Percentiles rank a stretch among this genome's conserved stretches.
Conservation (phyloP, 2,329 filamentous ascomycete genomes). For the Pseudogymnoascus destructans region DNA sequence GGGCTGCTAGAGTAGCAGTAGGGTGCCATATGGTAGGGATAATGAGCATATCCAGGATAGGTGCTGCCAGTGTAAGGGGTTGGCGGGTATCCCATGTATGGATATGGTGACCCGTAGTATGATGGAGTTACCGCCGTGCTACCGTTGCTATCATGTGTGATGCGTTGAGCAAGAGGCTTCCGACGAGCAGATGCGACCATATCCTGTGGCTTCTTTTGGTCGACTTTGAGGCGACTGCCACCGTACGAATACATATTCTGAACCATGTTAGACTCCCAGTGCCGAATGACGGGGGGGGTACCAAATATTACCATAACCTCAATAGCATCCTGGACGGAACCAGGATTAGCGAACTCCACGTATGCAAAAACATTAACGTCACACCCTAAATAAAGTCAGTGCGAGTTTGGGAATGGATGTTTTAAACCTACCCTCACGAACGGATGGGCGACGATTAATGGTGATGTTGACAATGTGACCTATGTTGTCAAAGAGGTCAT, state of each 20-base stretch:
- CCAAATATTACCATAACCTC: conserved; percentile 17
- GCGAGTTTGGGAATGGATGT: not conserved
- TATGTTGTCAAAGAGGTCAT: conserved; percentile 27
- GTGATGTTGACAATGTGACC: conserved; percentile 29
- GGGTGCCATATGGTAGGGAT: not conserved
- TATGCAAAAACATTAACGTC: conserved; percentile 27
- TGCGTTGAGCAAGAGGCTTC: not conserved
- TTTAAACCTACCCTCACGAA: conserved; percentile 19
- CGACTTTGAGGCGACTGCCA: conserved; percentile 21
- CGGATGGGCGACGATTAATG: conserved; percentile 24
- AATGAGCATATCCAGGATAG: not conserved
- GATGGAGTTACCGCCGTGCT: not conserved
- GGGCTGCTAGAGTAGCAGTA: not conserved
- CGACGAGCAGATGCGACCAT: conserved; percentile 1
- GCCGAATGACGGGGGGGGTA: not conserved
- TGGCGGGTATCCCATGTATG: conserved; percentile 2
- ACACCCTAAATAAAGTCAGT: conserved; percentile 19
- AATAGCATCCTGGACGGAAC: conserved; percentile 16
- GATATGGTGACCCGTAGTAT: not conserved
- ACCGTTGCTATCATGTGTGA: not conserved
- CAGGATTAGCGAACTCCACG: conserved; percentile 22
- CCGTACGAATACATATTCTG: conserved; percentile 19
- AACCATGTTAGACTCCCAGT: conserved; percentile 5
- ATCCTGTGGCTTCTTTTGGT: conserved; percentile 23
- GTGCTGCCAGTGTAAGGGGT: not conserved